Conservation (phyloP, 495 filamentous ascomycete genomes). For the Talaromyces trachyspermus region DNA sequence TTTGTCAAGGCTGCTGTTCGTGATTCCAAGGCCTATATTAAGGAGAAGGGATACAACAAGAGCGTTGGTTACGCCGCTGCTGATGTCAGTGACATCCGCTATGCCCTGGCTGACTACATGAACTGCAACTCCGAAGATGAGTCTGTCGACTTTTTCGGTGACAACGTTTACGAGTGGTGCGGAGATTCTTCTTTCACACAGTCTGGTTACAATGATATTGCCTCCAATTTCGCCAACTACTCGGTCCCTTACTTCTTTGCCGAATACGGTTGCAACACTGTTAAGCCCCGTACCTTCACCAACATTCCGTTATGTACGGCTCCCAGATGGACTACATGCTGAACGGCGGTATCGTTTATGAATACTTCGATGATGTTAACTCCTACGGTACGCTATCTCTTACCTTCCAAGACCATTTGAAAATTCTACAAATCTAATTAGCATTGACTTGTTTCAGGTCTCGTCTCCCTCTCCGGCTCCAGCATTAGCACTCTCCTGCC, state of each 20-base stretch:
- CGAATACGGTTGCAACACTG: constrained; percentile 92
- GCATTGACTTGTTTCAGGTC: constrained; percentile 29
- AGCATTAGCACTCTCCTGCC: constrained; percentile 56
- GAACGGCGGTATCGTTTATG: constrained; percentile 94
- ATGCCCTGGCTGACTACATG: constrained; percentile 90
- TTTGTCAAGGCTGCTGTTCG: constrained; percentile 96
- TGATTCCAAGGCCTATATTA: constrained; percentile 91
- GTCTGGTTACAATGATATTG: constrained; percentile 74
- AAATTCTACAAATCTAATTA: background rate
- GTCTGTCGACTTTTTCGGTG: constrained; percentile 92
- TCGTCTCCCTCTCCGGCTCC: constrained; percentile 58
- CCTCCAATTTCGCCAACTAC: constrained; percentile 77
- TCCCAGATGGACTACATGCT: constrained; percentile 73
- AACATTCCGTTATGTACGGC: constrained; percentile 79
- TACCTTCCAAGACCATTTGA: background rate
- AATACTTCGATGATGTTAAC: constrained; percentile 92
- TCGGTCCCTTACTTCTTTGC: constrained; percentile 93
- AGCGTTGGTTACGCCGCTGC: constrained; percentile 94
- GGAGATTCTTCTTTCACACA: constrained; percentile 55
- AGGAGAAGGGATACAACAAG: constrained; percentile 61
- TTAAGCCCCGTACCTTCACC: constrained; percentile 67
- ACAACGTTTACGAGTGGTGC: constrained; percentile 99
- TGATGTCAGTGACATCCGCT: no score
- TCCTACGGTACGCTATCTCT: constrained; percentile 59
- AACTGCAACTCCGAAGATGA: constrained; percentile 65